Evolutionary conservation across 2,329 filamentous ascomycete genomes (phyloP).

Genomic region (Atkinsonella hypoxylon): DNA sequence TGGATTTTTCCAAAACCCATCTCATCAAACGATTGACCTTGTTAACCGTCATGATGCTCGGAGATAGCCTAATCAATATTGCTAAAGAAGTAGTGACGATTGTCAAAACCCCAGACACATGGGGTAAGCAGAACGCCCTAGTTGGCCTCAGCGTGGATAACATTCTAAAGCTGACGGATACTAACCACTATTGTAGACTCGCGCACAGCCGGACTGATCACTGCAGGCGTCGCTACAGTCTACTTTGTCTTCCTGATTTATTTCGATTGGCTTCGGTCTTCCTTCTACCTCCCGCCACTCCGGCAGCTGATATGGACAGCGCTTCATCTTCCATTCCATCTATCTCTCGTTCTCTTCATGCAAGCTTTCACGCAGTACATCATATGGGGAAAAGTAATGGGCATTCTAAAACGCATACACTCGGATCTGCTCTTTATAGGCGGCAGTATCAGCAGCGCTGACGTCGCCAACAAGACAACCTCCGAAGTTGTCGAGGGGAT

Average conservation of each 20-base stretch:
- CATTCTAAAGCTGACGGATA: background rate
- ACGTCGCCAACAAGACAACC: background rate
- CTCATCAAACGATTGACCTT: slow-evolving; percentile 51
- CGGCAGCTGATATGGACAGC: slow-evolving; percentile 47
- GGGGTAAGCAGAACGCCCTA: slow-evolving; percentile 21
- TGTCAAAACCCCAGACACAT: slow-evolving; percentile 28
- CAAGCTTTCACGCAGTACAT: slow-evolving; percentile 49
- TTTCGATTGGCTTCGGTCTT: slow-evolving; percentile 54
- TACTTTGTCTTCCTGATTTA: slow-evolving; percentile 35
- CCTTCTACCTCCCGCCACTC: slow-evolving; percentile 38
- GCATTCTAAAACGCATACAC: slow-evolving; percentile 15
- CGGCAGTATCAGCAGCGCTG: background rate
- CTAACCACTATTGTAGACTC: slow-evolving; percentile 15
- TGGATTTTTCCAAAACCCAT: slow-evolving; percentile 51
- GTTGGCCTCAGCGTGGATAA: background rate
- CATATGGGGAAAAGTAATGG: slow-evolving; percentile 29
- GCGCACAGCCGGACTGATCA: slow-evolving; percentile 27
- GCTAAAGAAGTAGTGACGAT: slow-evolving; percentile 37
- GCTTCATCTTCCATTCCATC: slow-evolving; percentile 51
- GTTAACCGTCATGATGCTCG: slow-evolving; percentile 54
- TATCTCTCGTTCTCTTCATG: slow-evolving; percentile 50
- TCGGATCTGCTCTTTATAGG: slow-evolving; percentile 8
- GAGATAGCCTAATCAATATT: slow-evolving; percentile 52
- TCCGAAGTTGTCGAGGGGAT: slow-evolving; percentile 3
- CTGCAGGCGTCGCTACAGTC: slow-evolving; percentile 26